A percentile compares a stretch with the other conserved stretches of the same genome.
phyloP scores from a whole-genome alignment of 164 flowering plant genomes.

The Tetrastigma voinierianum region DNA sequence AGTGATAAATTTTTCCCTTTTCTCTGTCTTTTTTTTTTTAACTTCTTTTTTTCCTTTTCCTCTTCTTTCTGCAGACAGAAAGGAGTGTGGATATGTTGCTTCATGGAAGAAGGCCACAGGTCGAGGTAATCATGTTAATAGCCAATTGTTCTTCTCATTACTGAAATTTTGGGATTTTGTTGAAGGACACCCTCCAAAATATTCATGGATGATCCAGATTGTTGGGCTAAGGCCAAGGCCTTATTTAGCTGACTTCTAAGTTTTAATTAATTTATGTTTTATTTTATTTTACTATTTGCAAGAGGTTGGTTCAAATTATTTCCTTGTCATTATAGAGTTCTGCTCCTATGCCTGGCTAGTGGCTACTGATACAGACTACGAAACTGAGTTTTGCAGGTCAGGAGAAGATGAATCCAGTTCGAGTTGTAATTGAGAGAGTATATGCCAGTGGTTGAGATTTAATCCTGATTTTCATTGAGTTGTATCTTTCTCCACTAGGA shows the following conservation, averaged over 20 bases:
- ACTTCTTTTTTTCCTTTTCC: not conserved
- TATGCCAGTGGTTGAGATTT: conserved; percentile 44
- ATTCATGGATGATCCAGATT: too few relatives aligned
- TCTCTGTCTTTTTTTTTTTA: not conserved
- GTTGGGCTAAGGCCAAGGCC: too few relatives aligned
- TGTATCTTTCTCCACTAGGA: not conserved
- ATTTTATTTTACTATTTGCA: not conserved
- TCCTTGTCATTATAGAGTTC: not conserved
- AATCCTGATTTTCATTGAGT: not conserved
- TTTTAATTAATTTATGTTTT: too few relatives aligned
- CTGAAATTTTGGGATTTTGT: not conserved
- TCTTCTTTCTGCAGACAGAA: conserved; percentile 41
- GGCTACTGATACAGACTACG: too few relatives aligned
- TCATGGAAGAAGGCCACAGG: conserved; percentile 51
- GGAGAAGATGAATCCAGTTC: conserved; percentile 55
- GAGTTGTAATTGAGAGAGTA: conserved; percentile 65
- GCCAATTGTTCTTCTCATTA: not conserved
- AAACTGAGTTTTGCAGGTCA: conserved; percentile 38
- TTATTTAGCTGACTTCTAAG: too few relatives aligned
- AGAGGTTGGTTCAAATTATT: not conserved
- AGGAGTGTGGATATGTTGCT: conserved; percentile 61
- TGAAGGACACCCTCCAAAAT: too few relatives aligned
- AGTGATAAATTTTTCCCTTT: not conserved
- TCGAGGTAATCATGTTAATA: conserved; percentile 50
- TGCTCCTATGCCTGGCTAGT: too few relatives aligned